phyloP scores from a whole-genome alignment of 768 basidiomycete genomes.

The Cubamyces sp. region DNA sequence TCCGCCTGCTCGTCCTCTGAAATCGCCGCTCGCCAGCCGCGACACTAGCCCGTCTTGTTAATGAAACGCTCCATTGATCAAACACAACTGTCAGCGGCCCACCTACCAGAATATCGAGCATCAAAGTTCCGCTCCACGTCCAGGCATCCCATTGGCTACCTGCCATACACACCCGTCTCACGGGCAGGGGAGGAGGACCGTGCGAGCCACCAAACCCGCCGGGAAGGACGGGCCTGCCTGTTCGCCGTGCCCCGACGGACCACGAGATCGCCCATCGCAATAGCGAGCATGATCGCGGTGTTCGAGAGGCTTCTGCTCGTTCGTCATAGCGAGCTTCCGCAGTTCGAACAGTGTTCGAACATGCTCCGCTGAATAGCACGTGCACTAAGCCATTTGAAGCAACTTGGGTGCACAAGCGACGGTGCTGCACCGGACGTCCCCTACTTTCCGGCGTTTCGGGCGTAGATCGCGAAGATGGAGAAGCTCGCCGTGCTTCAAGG shows the following conservation, averaged over 20 bases:
- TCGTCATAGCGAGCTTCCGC: too few relatives aligned
- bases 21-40: too few relatives aligned
- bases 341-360: too few relatives aligned
- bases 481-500: background rate
- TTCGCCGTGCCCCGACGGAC: background rate
- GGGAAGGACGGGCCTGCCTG: background rate
- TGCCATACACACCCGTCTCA: background rate
- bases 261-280: too few relatives aligned
- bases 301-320: background rate
- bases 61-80: background rate
- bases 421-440: too few relatives aligned
- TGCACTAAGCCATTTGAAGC: background rate
- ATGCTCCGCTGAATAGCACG: background rate
- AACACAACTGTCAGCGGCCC: background rate
- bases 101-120: background rate
- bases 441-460: background rate
- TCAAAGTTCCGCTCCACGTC: background rate
- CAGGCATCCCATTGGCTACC: background rate
- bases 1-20: too few relatives aligned
- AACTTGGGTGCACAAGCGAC: background rate
- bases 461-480: slow-evolving; percentile 1
- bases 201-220: background rate
- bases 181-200: background rate
- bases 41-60: too few relatives aligned
- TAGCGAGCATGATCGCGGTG: background rate